These are phyloP conservation scores for Amesomyces nigricolor DNA, from an alignment of 2,329 filamentous ascomycete genomes.

Conservation along the genomic window DNA sequence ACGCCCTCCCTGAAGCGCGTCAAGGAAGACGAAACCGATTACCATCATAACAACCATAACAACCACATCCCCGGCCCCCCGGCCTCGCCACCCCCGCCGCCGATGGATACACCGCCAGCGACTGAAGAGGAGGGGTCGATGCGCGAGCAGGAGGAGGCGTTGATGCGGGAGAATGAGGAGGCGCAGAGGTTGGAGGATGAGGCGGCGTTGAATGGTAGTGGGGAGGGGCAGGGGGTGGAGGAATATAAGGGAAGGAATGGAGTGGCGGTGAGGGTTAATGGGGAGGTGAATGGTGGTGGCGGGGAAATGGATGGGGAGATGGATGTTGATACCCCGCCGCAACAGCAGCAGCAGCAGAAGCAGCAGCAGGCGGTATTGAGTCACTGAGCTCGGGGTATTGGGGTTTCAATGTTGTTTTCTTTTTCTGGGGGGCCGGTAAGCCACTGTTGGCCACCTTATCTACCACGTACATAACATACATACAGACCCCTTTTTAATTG, in stretches of 20 bases:
- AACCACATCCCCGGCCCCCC: slow-evolving; percentile 37
- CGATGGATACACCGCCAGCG: slow-evolving; percentile 27
- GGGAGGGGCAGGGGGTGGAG: too few species aligned
- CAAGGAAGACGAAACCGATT: slow-evolving; percentile 32
- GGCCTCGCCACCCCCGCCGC: slow-evolving; percentile 42
- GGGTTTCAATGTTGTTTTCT: too few species aligned
- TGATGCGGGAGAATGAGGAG: slow-evolving; percentile 50
- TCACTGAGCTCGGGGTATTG: slow-evolving; percentile 14
- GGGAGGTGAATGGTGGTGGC: slow-evolving; percentile 27
- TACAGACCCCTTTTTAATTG: too few species aligned
- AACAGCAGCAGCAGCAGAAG: slow-evolving; percentile 7
- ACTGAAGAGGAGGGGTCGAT: slow-evolving; percentile 42
- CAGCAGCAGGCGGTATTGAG: slow-evolving; percentile 24
- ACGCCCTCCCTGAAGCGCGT: slow-evolving; percentile 47
- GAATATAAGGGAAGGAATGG: too few species aligned
- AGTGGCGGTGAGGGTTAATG: slow-evolving; percentile 29
- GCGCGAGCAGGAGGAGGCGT: slow-evolving; percentile 45
- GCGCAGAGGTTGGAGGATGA: slow-evolving; percentile 48
- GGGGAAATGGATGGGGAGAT: slow-evolving; percentile 4
- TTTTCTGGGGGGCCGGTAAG: too few species aligned
- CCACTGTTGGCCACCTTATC: too few species aligned
- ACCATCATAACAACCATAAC: slow-evolving; percentile 18
- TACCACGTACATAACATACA: too few species aligned
- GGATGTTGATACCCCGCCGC: slow-evolving; percentile 17
- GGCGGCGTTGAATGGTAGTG: too few species aligned